These are phyloP conservation scores for Myxozyma geophila DNA, from an alignment of 805 yeast genomes.

Conservation along the genomic window DNA sequence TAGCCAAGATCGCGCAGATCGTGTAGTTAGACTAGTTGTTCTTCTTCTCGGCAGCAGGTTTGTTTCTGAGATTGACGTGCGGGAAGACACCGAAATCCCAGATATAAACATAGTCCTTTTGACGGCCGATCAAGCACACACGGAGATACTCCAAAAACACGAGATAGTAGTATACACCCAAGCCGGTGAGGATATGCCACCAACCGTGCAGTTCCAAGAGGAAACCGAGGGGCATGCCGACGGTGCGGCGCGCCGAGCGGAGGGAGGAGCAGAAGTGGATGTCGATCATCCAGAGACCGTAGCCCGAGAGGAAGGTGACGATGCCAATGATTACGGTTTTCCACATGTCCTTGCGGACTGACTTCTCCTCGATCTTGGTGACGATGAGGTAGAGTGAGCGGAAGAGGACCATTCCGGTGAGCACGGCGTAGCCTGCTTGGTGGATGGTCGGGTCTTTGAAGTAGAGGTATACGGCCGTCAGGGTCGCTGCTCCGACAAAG, in stretches of 20 bases:
- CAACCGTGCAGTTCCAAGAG: slow-evolving; percentile 92
- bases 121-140: slow-evolving; percentile 63
- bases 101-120: slow-evolving; percentile 58
- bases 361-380: slow-evolving; percentile 56
- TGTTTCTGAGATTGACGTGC: slow-evolving; percentile 41
- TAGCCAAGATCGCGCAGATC: background rate
- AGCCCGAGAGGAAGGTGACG: slow-evolving; percentile 69
- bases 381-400: slow-evolving; percentile 60
- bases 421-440: slow-evolving; percentile 78
- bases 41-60: slow-evolving; percentile 11
- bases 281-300: slow-evolving; percentile 86
- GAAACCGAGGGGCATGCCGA: slow-evolving; percentile 86
- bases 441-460: slow-evolving; percentile 85
- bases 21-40: slow-evolving; percentile 1
- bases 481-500: slow-evolving; percentile 57
- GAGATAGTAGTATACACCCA: slow-evolving; percentile 85
- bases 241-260: slow-evolving; percentile 59
- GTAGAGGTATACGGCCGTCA: slow-evolving; percentile 74
- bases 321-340: slow-evolving; percentile 64
- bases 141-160: slow-evolving; percentile 78
- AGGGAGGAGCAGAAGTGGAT: slow-evolving; percentile 73
- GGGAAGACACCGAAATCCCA: slow-evolving; percentile 67
- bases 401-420: slow-evolving; percentile 73
- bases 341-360: slow-evolving; percentile 56
- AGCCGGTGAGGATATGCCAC: slow-evolving; percentile 81